Conservation (phyloP, 305 asterid genomes). For the Fraxinus velutina region DNA sequence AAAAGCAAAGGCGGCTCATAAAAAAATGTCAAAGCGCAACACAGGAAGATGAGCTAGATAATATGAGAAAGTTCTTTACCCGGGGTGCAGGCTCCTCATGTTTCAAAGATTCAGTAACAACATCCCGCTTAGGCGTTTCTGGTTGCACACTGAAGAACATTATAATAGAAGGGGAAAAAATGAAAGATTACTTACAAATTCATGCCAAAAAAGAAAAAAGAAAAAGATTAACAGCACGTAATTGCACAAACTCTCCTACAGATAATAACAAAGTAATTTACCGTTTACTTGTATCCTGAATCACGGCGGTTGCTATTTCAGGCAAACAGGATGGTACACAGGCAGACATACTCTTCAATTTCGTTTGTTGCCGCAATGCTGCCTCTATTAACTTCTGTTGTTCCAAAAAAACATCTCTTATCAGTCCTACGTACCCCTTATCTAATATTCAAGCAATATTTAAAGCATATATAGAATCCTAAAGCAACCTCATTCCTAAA, state of each 20-base stretch:
- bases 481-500: not conserved
- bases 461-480: not conserved
- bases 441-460: not conserved
- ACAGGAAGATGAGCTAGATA: not conserved
- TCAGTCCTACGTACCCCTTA: not conserved
- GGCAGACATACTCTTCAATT: constrained; percentile 59
- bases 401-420: constrained; percentile 5
- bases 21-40: not conserved
- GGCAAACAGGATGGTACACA: constrained; percentile 56
- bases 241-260: not conserved
- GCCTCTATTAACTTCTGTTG: constrained; percentile 81
- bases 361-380: constrained; percentile 76
- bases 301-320: constrained; percentile 34
- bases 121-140: constrained; percentile 40
- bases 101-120: constrained; percentile 40
- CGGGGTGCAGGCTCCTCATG: constrained; percentile 71
- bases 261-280: constrained; percentile 28
- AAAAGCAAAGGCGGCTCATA: not conserved
- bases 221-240: constrained; percentile 11
- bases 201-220: not conserved
- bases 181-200: not conserved
- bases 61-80: constrained; percentile 36
- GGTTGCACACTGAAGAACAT: constrained; percentile 37
- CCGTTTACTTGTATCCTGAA: constrained; percentile 46
- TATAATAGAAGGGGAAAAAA: not conserved